Evolutionary conservation across 164 flowering plant genomes (phyloP).

Genomic region (Tetrastigma voinierianum): DNA sequence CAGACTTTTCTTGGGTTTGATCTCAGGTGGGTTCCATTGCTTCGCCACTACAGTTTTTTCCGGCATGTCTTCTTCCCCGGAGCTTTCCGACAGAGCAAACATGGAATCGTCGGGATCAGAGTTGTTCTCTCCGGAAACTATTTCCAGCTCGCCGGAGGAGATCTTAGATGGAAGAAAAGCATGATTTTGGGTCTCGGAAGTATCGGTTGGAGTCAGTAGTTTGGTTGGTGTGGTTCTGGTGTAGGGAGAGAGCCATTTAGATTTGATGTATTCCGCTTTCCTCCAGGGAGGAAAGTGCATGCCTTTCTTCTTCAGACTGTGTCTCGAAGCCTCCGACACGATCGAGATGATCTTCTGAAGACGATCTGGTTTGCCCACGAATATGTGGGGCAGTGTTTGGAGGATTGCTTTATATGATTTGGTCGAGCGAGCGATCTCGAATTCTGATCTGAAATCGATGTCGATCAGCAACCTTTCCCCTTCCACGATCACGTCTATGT

Average conservation of each 20-base stretch:
- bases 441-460: conserved; percentile 86
- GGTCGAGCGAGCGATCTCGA: conserved; percentile 86
- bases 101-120: conserved; percentile 12
- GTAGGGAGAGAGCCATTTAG: conserved; percentile 79
- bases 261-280: conserved; percentile 63
- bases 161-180: background rate
- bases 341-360: conserved; percentile 60
- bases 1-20: conserved; percentile 38
- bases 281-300: conserved; percentile 91
- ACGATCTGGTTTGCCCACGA: conserved; percentile 80
- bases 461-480: conserved; percentile 72
- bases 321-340: conserved; percentile 75
- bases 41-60: conserved; percentile 23
- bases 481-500: conserved; percentile 66
- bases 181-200: background rate
- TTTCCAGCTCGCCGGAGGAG: conserved; percentile 19
- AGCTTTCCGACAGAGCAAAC: conserved; percentile 17
- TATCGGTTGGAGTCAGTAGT: background rate
- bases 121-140: conserved; percentile 11
- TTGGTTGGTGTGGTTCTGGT: conserved; percentile 22
- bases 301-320: conserved; percentile 86
- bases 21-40: conserved; percentile 50
- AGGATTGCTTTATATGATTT: conserved; percentile 60
- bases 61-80: conserved; percentile 29
- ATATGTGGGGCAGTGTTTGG: conserved; percentile 65